phyloP scores from a whole-genome alignment of 129 eudicot species.

The Heracleum sosnowskyi region DNA sequence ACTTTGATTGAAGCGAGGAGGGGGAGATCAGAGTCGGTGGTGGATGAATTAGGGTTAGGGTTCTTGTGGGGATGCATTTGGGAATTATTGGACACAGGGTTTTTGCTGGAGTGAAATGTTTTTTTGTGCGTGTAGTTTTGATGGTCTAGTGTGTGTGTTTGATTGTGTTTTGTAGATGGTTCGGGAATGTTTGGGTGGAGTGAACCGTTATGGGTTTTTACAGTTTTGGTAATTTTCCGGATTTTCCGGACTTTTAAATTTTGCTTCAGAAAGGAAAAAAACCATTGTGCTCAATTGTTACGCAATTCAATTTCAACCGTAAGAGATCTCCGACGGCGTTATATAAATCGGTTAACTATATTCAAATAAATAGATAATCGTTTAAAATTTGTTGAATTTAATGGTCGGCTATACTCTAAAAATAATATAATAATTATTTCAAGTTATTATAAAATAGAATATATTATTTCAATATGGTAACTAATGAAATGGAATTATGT shows the following conservation, averaged over 20 bases:
- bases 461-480: too few relatives aligned
- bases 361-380: too few relatives aligned
- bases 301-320: too few relatives aligned
- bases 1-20: conserved; percentile 66
- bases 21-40: conserved; percentile 62
- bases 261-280: too few relatives aligned
- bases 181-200: not conserved
- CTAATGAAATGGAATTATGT: too few relatives aligned
- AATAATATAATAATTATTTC: too few relatives aligned
- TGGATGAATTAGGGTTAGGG: conserved; percentile 9
- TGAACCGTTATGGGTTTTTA: not conserved
- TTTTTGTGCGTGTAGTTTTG: not conserved
- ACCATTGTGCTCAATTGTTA: too few relatives aligned
- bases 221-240: not conserved
- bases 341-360: too few relatives aligned
- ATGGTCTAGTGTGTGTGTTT: not conserved
- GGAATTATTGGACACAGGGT: conserved; percentile 1
- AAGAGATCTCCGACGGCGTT: too few relatives aligned
- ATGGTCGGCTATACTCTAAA: too few relatives aligned
- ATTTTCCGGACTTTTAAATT: not conserved
- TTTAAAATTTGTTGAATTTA: too few relatives aligned
- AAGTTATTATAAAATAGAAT: too few relatives aligned
- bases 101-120: not conserved
- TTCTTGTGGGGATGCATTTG: conserved; percentile 36
- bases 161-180: not conserved